Evolutionary conservation across 169 alveolate species (phyloP), one percentile per base, ranked within the genome.

Genomic region (Hepatocystis sp.): DNA sequence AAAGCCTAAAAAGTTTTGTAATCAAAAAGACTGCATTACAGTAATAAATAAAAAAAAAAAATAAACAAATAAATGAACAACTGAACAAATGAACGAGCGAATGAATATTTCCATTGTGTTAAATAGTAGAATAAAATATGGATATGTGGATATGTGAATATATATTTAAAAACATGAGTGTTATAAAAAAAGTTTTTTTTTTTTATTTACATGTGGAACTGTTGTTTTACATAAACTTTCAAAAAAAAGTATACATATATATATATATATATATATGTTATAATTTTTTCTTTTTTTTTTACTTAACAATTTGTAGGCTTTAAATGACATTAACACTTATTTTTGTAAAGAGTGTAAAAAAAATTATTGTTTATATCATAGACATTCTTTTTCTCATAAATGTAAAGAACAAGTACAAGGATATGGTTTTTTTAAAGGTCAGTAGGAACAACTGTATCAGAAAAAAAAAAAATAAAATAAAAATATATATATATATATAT

Each of bases 241-340:
- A 63, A 7, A 11, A 17, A 39, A 19, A 52, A 25, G 10, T 23
- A 52, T 11, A 19, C 4, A 17, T 23, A 25, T 17, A 21, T 19
- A 40, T n/a, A n/a, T n/a, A n/a, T n/a, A n/a, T n/a, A n/a, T n/a
- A n/a, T n/a, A n/a, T n/a, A n/a, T n/a, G n/a, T n/a, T n/a, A n/a
- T n/a, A n/a, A n/a, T n/a, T n/a, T n/a, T 63, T 15, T 2, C 19
- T 36, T 30, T 36, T 25, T 11, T 42, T 56, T 2, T 40, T 42
- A 58, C 11, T 2, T 39, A 21, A 19, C 1, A 19, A 8, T 36
- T 11, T 61, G 32, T 53, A 71, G 86, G 86, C 30, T 61, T 61
- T 71, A 52, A 71, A 71, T 49, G 86, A 13, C 11, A 71, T 71
- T 51, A 71, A 71, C 34, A 71, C 27, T 46, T 71, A 71, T 36